Evolutionary conservation across 352 stramenopile species (phyloP), one percentile per base, ranked within the genome.

Genomic region (Pythium dissotocum): DNA sequence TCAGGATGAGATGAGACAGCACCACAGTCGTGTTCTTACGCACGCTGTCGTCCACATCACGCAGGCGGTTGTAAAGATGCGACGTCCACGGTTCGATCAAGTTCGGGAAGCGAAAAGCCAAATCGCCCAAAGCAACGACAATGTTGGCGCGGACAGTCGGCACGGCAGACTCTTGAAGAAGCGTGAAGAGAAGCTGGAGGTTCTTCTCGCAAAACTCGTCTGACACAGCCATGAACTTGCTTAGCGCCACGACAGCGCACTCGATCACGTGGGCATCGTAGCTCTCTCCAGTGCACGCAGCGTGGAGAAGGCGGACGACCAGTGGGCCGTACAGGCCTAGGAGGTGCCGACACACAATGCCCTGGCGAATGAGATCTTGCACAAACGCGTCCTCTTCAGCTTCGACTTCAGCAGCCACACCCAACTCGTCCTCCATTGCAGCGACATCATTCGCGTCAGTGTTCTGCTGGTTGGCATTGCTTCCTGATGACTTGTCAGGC

Each of bases 221-320:
- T 16, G 93, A 99, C n/a, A 99, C 94, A 38, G 88, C 97, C 95
- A 99, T 99, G 61, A 98, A 98, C 78, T 99, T 99, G 80, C 92
- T 98, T n/a, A 99, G 77, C 12, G 93, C 89, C 24, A 99, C 87
- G n/a, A 97, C 90, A 0, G 95, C 90, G 58, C 91, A 94, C 67
- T 99, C 88, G 14, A 92, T 90, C 9, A 99, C 71, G 38, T 98
- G 67, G 33, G 87, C 76, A 38, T 91, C 82, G 36, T 78, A 70
- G 46, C 33, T 71, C 86, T 60, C 87, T 80, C 57, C 95, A 83
- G 48, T 90, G 82, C 61, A 91, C 90, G 54, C 85, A 60, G 62
- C 81, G 35, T 79, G 76, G 1, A 98, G 81, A 26, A 98, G 85
- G 36, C 85, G 83, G 46, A 97, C 86, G 42, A 99, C 77, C 30